Evolutionary conservation across 768 basidiomycete species (phyloP), one percentile per base, ranked within the genome.

Genomic region (Trametes cingulata): DNA sequence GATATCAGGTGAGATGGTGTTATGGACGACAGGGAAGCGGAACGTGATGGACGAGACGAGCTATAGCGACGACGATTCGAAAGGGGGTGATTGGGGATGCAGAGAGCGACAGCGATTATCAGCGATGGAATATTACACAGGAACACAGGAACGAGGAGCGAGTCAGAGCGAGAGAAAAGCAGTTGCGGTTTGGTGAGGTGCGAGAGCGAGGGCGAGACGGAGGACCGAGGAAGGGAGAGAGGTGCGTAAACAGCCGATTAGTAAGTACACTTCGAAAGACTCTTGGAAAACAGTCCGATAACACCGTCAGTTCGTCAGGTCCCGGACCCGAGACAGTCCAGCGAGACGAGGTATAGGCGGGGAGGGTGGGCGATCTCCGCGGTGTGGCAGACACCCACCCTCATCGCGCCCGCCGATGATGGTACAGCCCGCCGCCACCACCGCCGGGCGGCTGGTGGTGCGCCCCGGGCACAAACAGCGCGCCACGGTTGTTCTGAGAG

Each of bases 401-500:
- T 60, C 5, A 60, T 62, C 13, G 66, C 60, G 15, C 50, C 47
- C 8, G 58, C 1, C 63, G 60, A 43, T 60, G 62, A 33, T 67
- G 66, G 41, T 64, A 64, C 7, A 67, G 51, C 0, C 60, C 55
- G 1, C 62, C 57, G 7, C 60, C 55, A 2, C 59, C 56, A 3
- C 58, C 61, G 37, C 52, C 60, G 14, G 61, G 46, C 6, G 52
- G 47, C 15, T 53, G 56, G 27, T 63, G 60, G 13, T 63, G 51
- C 25, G 62, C 43, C 6, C 68, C 67, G 1, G 70, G 70, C 2
- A 85, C 85, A 66, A 82, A 91, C 42, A 92, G 72, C 33, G 86
- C 85, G 2, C 88, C 89, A 39, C 89, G 84, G 67, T 91, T 93
- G 65, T 83, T 81, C 10, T 85, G 86, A 67, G 89, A 91, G n/a